phyloP scores from a whole-genome alignment of 441 rosid species.

The Gossypium laxum region DNA sequence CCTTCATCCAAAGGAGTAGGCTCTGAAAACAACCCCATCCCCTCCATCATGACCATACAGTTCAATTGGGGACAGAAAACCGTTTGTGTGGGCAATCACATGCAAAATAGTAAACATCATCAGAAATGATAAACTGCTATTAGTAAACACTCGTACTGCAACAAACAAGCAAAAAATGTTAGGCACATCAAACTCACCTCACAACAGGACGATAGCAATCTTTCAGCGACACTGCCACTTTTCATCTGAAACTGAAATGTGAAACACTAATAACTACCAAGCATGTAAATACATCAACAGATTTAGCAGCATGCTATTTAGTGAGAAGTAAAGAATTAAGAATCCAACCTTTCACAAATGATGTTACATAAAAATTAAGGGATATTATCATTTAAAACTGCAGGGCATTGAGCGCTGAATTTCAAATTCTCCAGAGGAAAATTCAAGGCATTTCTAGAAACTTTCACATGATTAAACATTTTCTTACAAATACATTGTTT shows the following conservation, averaged over 20 bases:
- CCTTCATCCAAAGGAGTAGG: background rate
- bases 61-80: background rate
- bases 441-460: constrained; percentile 1
- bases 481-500: background rate
- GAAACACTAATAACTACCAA: constrained; percentile 20
- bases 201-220: constrained; percentile 63
- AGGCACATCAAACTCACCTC: constrained; percentile 43
- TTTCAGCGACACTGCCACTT: constrained; percentile 55
- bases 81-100: background rate
- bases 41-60: background rate
- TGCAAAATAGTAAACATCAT: background rate
- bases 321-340: background rate
- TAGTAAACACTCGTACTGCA: background rate
- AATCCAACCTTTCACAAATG: background rate
- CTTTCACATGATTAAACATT: background rate
- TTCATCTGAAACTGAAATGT: constrained; percentile 43
- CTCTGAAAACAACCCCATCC: background rate
- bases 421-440: background rate
- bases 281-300: constrained; percentile 12
- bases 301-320: background rate
- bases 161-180: background rate
- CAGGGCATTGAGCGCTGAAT: background rate
- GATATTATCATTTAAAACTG: background rate
- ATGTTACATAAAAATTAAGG: background rate
- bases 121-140: background rate